These are phyloP conservation scores for Cystobasidiaceae sp. DNA, from an alignment of 1,284 basidiomycete species.

Conservation along the genomic window DNA sequence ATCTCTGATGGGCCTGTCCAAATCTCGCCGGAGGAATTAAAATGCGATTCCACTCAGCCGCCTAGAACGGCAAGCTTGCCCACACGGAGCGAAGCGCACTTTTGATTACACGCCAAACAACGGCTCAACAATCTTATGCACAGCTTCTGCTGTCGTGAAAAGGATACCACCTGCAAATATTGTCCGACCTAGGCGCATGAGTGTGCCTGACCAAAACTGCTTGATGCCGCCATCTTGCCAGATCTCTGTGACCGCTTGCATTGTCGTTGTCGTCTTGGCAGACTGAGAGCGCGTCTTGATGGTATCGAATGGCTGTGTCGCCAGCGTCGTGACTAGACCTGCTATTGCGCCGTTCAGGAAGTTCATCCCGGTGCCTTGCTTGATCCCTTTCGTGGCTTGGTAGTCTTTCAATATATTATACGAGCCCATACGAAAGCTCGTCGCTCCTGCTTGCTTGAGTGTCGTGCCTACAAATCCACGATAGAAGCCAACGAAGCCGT, in stretches of 20 bases:
- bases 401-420: conserved; percentile 32
- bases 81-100: no score
- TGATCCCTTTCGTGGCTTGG: conserved; percentile 12
- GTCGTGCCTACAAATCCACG: conserved; percentile 25
- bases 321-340: conserved; percentile 21
- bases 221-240: conserved; percentile 25
- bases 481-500: conserved; percentile 29
- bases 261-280: conserved; percentile 23
- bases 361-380: conserved; percentile 24
- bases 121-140: conserved; percentile 25
- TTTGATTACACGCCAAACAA: not conserved
- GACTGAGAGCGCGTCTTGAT: conserved; percentile 26
- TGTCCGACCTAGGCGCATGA: conserved; percentile 24
- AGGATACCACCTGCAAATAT: conserved; percentile 27
- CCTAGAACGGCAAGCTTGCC: no score
- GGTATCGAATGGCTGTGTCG: conserved; percentile 24
- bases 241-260: conserved; percentile 18
- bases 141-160: conserved; percentile 26
- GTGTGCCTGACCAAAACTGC: conserved; percentile 25
- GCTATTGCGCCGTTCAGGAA: conserved; percentile 27
- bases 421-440: conserved; percentile 26
- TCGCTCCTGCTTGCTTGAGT: conserved; percentile 30
- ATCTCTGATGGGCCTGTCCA: no score
- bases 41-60: no score
- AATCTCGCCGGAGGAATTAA: no score